Evolutionary conservation across 495 filamentous ascomycete genomes (phyloP).

Genomic region (Penicillium silybi): DNA sequence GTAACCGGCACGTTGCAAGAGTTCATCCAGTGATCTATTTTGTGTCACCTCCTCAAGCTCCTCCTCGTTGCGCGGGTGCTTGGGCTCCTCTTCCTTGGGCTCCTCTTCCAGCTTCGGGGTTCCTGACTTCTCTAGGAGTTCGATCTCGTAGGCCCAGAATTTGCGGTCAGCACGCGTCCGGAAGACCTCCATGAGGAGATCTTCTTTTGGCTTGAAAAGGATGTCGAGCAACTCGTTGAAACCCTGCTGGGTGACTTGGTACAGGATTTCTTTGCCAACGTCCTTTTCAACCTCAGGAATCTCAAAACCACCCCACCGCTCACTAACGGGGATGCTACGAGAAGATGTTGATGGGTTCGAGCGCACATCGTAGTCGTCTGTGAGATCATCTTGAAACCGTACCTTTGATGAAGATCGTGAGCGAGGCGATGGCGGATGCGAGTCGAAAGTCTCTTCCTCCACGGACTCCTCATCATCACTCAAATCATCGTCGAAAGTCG

Average conservation of each 20-base stretch:
- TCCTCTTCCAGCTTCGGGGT: constrained; percentile 12
- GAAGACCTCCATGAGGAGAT: constrained; percentile 64
- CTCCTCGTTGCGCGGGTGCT: constrained; percentile 18
- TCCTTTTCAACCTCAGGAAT: constrained; percentile 77
- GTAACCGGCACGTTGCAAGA: constrained; percentile 51
- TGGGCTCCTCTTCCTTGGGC: constrained; percentile 3
- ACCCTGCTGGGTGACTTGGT: constrained; percentile 83
- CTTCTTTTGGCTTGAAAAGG: constrained; percentile 78
- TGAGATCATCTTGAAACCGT: constrained; percentile 70
- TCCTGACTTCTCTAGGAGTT: constrained; percentile 35
- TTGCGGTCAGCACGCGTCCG: constrained; percentile 60
- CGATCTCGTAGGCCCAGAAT: constrained; percentile 49
- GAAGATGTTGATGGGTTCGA: constrained; percentile 81
- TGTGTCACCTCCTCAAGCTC: constrained; percentile 17
- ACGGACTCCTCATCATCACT: constrained; percentile 30
- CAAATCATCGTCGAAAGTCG: constrained; percentile 45
- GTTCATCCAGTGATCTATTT: constrained; percentile 41
- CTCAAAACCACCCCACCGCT: constrained; percentile 80
- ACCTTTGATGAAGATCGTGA: constrained; percentile 84
- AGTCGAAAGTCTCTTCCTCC: constrained; percentile 40
- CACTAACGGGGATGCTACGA: constrained; percentile 64
- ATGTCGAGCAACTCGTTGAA: constrained; percentile 88
- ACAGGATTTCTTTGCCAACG: constrained; percentile 81
- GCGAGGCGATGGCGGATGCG: constrained; percentile 54
- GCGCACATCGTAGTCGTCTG: constrained; percentile 63